Base-by-base conservation (phyloP, 495 filamentous ascomycete species). In the Viridothelium virens region DNA sequence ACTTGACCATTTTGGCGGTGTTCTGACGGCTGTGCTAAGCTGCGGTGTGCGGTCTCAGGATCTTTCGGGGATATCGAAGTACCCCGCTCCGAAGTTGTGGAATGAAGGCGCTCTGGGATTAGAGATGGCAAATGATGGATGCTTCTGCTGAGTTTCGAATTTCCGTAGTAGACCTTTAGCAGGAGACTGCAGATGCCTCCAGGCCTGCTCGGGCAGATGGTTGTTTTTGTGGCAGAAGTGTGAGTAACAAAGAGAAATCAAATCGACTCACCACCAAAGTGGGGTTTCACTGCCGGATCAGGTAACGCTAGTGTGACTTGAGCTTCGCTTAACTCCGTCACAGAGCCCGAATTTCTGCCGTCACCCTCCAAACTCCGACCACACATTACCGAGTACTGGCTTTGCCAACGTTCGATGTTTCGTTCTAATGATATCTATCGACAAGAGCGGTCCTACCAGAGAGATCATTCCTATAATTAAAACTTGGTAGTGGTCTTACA, bases 1-100 rank as follows among this genome's bases (percentile, higher is more conserved):
- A 98, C 94, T 98, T 96, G 76, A 98, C 94, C 94, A 98, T 98
- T 77, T 91, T 96, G 87, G 80, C 91, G 89, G 91, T 88, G 78
- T 85, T 89, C 79, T 48, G 53, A 10, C 31, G 31, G 36, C 53
- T 33, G 7, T 33, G 16, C 14, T 7, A 10, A 36, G 53, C 53
- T 59, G 25, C 18, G 31, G 53, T 34, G 53, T 59, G 53, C 31
- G 31, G 31, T 59, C 36, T 33, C 7, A 34, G 53, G 53, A 59
- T 34, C 36, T 59, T 59, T 59, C 41, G 53, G 18, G 53, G 5
- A 59, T 59, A 59, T 59, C 53, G 53, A 59, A 34, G 31, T 59
- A 18, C 53, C 53, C 53, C 53, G 53, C 53, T 59, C 31, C 53
- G 25, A 59, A 14, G 0, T 59, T 33, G 31, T 59, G 31, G 25